Conservation (phyloP, 73 alveolate genomes). For the Loxodes magnus region DNA sequence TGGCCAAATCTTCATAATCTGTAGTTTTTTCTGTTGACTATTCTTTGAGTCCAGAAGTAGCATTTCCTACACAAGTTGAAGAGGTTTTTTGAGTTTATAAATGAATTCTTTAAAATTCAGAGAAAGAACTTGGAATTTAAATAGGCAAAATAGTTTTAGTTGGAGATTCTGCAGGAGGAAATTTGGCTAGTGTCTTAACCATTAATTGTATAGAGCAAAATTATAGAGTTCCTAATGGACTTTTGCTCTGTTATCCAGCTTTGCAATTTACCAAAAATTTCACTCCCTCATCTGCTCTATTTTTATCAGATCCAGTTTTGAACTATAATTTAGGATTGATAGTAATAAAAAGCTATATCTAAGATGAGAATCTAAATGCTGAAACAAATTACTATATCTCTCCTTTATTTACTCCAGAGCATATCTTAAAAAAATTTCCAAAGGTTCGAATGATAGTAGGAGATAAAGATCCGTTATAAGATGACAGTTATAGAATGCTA, state of each 20-base stretch:
- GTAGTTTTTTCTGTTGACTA: conserved; percentile 89
- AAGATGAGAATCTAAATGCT: conserved; percentile 29
- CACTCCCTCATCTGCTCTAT: conserved; percentile 60
- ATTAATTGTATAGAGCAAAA: conserved; percentile 32
- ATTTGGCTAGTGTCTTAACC: conserved; percentile 35
- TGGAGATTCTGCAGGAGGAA: conserved; percentile 99
- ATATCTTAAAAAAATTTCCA: conserved; percentile 57
- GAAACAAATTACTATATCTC: conserved; percentile 50
- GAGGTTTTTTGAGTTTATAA: conserved; percentile 84
- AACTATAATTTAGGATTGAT: conserved; percentile 65
- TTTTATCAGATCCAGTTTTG: conserved; percentile 80
- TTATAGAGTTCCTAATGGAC: conserved; percentile 80
- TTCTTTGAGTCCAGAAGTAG: conserved; percentile 81
- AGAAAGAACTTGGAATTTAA: conserved; percentile 39
- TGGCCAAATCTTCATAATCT: conserved; percentile 60
- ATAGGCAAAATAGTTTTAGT: conserved; percentile 67
- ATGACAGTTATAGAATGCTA: conserved; percentile 32
- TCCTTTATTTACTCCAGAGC: conserved; percentile 40
- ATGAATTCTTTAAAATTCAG: conserved; percentile 74
- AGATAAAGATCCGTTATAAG: conserved; percentile 56
- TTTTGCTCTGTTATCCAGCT: conserved; percentile 88
- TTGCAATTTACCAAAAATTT: conserved; percentile 52
- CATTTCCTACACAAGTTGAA: conserved; percentile 87
- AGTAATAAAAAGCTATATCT: conserved; percentile 61
- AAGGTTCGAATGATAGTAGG: conserved; percentile 59